Conservation (phyloP, 2,329 filamentous ascomycete species). For the Exophiala sp. region DNA sequence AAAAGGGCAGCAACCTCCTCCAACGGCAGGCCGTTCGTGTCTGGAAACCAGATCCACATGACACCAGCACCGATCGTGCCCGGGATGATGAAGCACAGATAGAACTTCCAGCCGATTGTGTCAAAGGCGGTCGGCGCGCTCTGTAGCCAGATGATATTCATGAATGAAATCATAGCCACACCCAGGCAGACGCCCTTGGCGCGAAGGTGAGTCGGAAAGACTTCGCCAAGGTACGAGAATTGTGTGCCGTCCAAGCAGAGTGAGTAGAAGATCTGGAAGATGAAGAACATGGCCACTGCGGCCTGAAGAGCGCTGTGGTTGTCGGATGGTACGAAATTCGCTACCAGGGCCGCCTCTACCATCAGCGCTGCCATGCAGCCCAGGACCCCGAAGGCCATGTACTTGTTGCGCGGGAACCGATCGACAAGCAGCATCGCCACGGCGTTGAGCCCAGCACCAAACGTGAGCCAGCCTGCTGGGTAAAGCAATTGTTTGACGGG, state of each 20-base stretch:
- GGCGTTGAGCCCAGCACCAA: constrained; percentile 19
- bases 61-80: constrained; percentile 22
- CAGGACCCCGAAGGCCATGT: constrained; percentile 34
- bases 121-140: no score
- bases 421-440: constrained; percentile 21
- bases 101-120: no score
- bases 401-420: constrained; percentile 21
- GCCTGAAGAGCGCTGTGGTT: no score
- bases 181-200: no score
- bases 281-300: no score
- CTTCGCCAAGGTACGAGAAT: no score
- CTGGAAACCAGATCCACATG: constrained; percentile 31
- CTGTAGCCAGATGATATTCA: no score
- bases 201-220: no score
- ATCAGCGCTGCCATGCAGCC: constrained; percentile 39
- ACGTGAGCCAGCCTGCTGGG: constrained; percentile 27
- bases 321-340: no score
- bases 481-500: constrained; percentile 38
- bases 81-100: constrained; percentile 36
- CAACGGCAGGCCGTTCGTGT: constrained; percentile 32
- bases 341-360: constrained; percentile 36
- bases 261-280: no score
- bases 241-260: no score
- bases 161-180: no score
- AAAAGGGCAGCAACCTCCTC: constrained; percentile 33